phyloP scores from a whole-genome alignment of 345 rosid species.

The Murraya koenigii region DNA sequence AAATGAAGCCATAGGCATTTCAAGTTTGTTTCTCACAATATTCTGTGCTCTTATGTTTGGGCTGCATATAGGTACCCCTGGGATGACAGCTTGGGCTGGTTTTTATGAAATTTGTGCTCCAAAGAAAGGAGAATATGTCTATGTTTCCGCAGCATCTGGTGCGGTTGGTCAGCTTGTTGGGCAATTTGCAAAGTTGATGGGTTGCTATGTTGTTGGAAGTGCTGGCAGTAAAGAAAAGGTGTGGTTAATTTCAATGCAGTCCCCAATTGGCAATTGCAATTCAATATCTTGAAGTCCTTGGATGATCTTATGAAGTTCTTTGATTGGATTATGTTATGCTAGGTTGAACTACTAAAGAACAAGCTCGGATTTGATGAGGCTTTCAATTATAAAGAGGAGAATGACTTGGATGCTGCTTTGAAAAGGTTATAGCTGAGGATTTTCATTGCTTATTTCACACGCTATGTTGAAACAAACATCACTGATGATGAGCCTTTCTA shows the following conservation, averaged over 20 bases:
- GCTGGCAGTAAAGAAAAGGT: conserved; percentile 45
- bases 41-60: not conserved
- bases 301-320: not conserved
- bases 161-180: conserved; percentile 47
- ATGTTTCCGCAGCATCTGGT: conserved; percentile 35
- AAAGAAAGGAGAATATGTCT: conserved; percentile 31
- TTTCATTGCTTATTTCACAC: not conserved
- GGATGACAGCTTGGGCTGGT: conserved; percentile 31
- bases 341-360: conserved; percentile 57
- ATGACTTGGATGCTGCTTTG: conserved; percentile 42
- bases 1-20: too few species aligned
- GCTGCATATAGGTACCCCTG: conserved; percentile 23
- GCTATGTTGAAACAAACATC: not conserved
- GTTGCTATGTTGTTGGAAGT: conserved; percentile 51
- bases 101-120: conserved; percentile 26
- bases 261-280: not conserved
- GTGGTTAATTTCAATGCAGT: too few species aligned
- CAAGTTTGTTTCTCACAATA: not conserved
- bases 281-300: not conserved
- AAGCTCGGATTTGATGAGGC: conserved; percentile 66
- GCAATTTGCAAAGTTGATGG: conserved; percentile 39
- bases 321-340: not conserved
- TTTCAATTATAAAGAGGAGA: conserved; percentile 62
- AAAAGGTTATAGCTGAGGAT: conserved; percentile 30
- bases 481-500: too few species aligned